These are phyloP conservation scores for Colletotrichum sp. DNA, from an alignment of 2,329 filamentous ascomycete species.

Conservation along the genomic window DNA sequence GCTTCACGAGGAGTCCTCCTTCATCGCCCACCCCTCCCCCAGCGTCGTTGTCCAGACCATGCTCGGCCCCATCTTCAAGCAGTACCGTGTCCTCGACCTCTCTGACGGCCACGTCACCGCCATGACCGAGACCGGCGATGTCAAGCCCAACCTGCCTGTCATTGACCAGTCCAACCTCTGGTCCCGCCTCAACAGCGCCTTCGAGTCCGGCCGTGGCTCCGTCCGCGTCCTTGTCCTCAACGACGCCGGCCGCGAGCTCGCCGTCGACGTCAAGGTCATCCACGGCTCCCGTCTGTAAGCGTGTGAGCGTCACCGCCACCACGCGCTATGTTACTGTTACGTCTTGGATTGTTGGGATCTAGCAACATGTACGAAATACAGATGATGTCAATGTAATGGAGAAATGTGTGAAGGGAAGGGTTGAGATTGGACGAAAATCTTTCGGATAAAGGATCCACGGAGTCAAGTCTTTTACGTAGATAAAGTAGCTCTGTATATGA, in stretches of 20 bases:
- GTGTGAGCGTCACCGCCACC: not conserved
- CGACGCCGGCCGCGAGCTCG: constrained; percentile 91
- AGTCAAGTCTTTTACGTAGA: constrained; percentile 36
- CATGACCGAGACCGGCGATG: constrained; percentile 98
- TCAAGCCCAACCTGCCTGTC: constrained; percentile 94
- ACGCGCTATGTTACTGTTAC: not conserved
- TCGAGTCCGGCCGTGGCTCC: constrained; percentile 89
- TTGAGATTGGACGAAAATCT: constrained; percentile 20
- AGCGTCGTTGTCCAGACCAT: constrained; percentile 99
- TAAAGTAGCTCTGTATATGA: constrained; percentile 48
- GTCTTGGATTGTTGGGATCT: constrained; percentile 30
- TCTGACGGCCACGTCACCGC: constrained; percentile 86
- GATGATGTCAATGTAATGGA: constrained; percentile 19
- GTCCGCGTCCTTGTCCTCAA: constrained; percentile 96
- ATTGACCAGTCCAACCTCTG: constrained; percentile 94
- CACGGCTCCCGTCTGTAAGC: constrained; percentile 75
- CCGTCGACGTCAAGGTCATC: constrained; percentile 98
- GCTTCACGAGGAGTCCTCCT: constrained; percentile 97
- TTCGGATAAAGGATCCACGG: constrained; percentile 20
- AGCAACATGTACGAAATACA: constrained; percentile 20
- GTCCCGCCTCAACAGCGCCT: constrained; percentile 79
- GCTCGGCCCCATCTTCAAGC: constrained; percentile 99
- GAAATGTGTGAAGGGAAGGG: constrained; percentile 24
- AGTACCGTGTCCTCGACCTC: constrained; percentile 99
- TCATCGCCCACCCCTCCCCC: constrained; percentile 95